Percentiles rank a stretch among this genome's conserved stretches.
Evolutionary conservation across 305 asterid species (phyloP).

Genomic region (Salvia sclarea): DNA sequence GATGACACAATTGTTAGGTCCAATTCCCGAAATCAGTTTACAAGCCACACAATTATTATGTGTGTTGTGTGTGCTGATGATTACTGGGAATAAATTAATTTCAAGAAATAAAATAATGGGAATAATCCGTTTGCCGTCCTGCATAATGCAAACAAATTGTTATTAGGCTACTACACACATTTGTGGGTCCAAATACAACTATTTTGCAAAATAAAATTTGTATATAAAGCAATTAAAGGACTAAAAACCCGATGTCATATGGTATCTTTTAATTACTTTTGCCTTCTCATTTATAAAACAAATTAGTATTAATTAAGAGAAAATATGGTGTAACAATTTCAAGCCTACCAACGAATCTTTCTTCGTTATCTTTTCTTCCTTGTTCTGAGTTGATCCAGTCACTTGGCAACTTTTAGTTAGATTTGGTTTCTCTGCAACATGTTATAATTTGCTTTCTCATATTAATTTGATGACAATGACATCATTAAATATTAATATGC

Average conservation of each 20-base stretch:
- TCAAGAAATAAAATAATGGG: neutral
- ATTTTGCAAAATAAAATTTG: neutral
- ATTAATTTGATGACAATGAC: too few species aligned
- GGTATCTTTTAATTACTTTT: neutral
- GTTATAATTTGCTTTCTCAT: too few species aligned
- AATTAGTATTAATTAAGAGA: too few species aligned
- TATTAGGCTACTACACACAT: neutral
- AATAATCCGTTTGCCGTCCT: slow-evolving; percentile 33
- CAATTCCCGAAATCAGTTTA: too few species aligned
- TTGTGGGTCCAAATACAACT: slow-evolving; percentile 22
- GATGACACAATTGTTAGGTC: too few species aligned
- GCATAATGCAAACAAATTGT: slow-evolving; percentile 27
- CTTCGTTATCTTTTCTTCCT: neutral
- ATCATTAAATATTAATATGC: too few species aligned
- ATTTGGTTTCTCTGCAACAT: too few species aligned
- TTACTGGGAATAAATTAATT: neutral
- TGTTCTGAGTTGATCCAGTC: neutral
- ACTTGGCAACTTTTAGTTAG: neutral
- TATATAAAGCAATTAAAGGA: too few species aligned
- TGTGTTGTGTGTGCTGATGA: neutral
- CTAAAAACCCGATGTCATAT: neutral
- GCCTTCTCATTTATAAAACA: neutral
- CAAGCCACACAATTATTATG: too few species aligned
- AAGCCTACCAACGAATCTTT: neutral
- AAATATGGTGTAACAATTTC: neutral